Base-by-base conservation (phyloP, 78 protist species). In the Trichosphaerium sp. region DNA sequence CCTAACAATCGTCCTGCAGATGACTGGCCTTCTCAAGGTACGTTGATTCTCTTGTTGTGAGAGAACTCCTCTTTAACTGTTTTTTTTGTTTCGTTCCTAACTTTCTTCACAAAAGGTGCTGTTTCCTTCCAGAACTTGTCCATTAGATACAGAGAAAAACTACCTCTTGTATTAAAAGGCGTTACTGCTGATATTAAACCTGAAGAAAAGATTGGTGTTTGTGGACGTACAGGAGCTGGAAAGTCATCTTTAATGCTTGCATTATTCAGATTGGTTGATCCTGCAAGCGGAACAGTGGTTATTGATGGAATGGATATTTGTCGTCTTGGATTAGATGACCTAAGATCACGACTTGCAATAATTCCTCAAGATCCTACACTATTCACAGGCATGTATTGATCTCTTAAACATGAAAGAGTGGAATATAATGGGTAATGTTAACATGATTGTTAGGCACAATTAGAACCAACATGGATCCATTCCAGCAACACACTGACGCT, bases 301-400 rank as follows among this genome's bases (percentile, higher is more conserved):
- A 25, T 89, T 25, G 89, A 83, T 59, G 82, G 82, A 2, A 65
- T 67, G 26, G 72, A 75, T 40, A 71, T 77, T n/a, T 0, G 61
- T 0, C 0, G 1, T 0, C 11, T 89, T 4, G 63, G 64, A 4
- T 39, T 82, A 35, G 6, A 1, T 4, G 28, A 4, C n/a, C 64
- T 85, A 47, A 75, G 94, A 11, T 6, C 23, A 14, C 54, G 43
- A 2, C 35, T 89, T 8, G 44, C 92, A 11, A 82, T 87, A 74
- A 87, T 87, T 40, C 87, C 95, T 4, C 93, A 91, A 77, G 88
- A 69, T 37, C 82, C 91, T 10, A 38, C 43, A 5, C 65, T 83
- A 62, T 78, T 85, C 73, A 8, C 69, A 15, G 88, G 75, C 25
- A 67, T 21, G 51, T 47, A 47, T 21, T 21, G 51, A 47, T 47